These are phyloP conservation scores for Haematococcus lacustris DNA, from an alignment of 139 green algal species.

Conservation along the genomic window DNA sequence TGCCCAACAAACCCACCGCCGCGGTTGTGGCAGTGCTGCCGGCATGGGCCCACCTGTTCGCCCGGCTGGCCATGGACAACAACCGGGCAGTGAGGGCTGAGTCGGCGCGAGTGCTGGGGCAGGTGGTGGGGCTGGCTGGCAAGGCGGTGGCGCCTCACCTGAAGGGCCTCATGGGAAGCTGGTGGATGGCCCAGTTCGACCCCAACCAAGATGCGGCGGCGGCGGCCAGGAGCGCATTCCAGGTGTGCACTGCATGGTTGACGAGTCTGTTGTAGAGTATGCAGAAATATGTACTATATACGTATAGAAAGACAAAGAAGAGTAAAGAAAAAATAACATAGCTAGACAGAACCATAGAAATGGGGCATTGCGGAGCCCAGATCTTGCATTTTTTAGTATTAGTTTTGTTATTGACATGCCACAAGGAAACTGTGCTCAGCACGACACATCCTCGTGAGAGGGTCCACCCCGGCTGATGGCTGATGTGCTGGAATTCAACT, in stretches of 20 bases:
- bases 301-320: too few relatives aligned
- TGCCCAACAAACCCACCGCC: slow-evolving; percentile 15
- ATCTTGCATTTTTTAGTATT: not conserved
- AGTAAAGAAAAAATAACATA: too few relatives aligned
- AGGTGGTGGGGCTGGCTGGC: slow-evolving; percentile 29
- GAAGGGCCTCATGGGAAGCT: slow-evolving; percentile 48
- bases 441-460: too few relatives aligned
- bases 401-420: not conserved
- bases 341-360: not conserved
- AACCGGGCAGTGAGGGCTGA: slow-evolving; percentile 55
- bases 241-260: slow-evolving; percentile 6
- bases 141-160: slow-evolving; percentile 43
- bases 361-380: not conserved
- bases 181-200: slow-evolving; percentile 67
- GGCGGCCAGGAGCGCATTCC: slow-evolving; percentile 39
- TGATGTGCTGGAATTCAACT: too few relatives aligned
- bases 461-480: too few relatives aligned
- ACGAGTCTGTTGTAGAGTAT: not conserved
- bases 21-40: slow-evolving; percentile 41
- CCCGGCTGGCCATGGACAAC: slow-evolving; percentile 57
- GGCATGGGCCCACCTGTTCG: slow-evolving; percentile 65
- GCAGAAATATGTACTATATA: not conserved
- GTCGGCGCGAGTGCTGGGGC: slow-evolving; percentile 32
- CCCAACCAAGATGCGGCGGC: slow-evolving; percentile 48
- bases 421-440: not conserved